These are phyloP conservation scores for Batrachochytrium dendrobatidis DNA, from an alignment of 371 early-diverging fungal genomes.

Conservation along the genomic window DNA sequence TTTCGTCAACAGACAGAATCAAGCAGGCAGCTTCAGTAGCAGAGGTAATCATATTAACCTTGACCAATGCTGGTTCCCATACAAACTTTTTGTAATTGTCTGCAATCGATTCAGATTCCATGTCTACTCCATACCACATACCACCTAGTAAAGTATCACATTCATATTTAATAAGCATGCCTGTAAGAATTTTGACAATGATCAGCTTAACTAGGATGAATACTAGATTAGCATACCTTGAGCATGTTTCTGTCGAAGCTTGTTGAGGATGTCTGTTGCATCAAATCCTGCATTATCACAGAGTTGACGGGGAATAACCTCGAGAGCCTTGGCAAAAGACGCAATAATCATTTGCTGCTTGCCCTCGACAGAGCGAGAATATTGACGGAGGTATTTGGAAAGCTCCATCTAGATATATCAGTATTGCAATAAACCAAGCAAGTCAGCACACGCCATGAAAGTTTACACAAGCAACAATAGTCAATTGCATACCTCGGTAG, in stretches of 20 bases:
- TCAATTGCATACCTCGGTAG: slow-evolving; percentile 60
- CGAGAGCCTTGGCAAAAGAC: slow-evolving; percentile 97
- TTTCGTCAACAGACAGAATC: slow-evolving; percentile 94
- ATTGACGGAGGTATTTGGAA: slow-evolving; percentile 87
- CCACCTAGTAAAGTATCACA: slow-evolving; percentile 46
- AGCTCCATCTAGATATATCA: slow-evolving; percentile 76
- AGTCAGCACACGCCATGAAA: background rate
- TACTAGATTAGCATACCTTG: slow-evolving; percentile 48
- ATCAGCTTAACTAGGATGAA: background rate
- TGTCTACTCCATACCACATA: slow-evolving; percentile 92
- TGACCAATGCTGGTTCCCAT: slow-evolving; percentile 98
- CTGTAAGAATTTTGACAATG: slow-evolving; percentile 1
- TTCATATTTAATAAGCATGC: slow-evolving; percentile 2
- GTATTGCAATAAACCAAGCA: background rate
- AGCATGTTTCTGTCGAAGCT: slow-evolving; percentile 92
- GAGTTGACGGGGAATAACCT: slow-evolving; percentile 97
- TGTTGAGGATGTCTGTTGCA: slow-evolving; percentile 96
- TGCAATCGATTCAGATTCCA: slow-evolving; percentile 79
- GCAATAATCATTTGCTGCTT: slow-evolving; percentile 96
- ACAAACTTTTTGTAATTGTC: slow-evolving; percentile 94
- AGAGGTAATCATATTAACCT: slow-evolving; percentile 93
- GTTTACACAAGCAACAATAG: slow-evolving; percentile 7
- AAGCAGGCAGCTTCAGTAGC: slow-evolving; percentile 96
- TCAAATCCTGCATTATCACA: slow-evolving; percentile 99
- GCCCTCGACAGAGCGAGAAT: slow-evolving; percentile 86